Evolutionary conservation across 495 filamentous ascomycete genomes (phyloP).

Genomic region (Acidiella bohemica): DNA sequence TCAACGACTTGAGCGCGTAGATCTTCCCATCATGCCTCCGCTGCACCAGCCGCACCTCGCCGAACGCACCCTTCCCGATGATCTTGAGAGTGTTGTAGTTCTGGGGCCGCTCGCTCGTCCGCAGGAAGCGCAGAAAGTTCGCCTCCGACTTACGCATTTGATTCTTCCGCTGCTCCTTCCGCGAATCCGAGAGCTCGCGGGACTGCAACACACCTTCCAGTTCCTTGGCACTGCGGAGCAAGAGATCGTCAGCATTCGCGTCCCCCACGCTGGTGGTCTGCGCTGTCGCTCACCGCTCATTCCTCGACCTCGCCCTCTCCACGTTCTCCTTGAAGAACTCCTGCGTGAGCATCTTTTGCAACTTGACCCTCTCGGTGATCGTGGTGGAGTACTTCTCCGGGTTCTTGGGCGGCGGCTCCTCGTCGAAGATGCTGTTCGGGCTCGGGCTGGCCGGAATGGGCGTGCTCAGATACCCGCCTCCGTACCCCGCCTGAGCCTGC

Average conservation of each 20-base stretch:
- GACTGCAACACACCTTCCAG: conserved; percentile 71
- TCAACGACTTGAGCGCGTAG: conserved; percentile 93
- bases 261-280: background rate
- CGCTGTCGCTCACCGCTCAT: conserved; percentile 54
- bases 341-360: conserved; percentile 46
- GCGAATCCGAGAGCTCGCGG: conserved; percentile 53
- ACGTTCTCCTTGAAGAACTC: conserved; percentile 96
- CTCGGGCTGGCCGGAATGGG: conserved; percentile 42
- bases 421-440: conserved; percentile 27
- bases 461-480: conserved; percentile 48
- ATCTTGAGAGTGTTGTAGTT: conserved; percentile 95
- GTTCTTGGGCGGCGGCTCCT: conserved; percentile 28
- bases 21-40: conserved; percentile 94
- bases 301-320: conserved; percentile 76
- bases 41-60: conserved; percentile 92
- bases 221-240: conserved; percentile 59
- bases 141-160: conserved; percentile 72
- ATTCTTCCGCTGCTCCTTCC: conserved; percentile 65
- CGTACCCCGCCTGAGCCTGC: conserved; percentile 40
- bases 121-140: conserved; percentile 82
- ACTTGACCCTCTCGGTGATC: conserved; percentile 31
- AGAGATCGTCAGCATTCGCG: background rate
- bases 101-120: conserved; percentile 77
- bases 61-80: conserved; percentile 97
- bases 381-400: conserved; percentile 30